Conservation (phyloP, 2,329 filamentous ascomycete genomes). For the Septoria petroselini region DNA sequence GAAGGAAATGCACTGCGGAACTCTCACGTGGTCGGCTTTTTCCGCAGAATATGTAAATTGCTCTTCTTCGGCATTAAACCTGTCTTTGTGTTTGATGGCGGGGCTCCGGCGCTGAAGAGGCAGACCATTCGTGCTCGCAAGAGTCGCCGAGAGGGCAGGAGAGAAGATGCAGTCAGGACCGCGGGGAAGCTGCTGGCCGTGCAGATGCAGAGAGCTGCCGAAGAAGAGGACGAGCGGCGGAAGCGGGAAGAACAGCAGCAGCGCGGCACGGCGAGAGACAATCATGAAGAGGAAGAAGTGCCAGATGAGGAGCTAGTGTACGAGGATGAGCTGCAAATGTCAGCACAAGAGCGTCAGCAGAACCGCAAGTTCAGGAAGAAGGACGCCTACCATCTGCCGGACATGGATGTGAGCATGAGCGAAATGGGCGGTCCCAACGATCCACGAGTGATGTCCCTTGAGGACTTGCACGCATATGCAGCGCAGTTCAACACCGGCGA, state of each 20-base stretch:
- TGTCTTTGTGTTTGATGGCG: constrained; percentile 97
- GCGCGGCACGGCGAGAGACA: constrained; percentile 19
- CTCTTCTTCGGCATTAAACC: constrained; percentile 95
- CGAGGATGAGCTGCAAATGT: constrained; percentile 84
- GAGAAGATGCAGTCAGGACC: constrained; percentile 89
- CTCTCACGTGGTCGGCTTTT: constrained; percentile 95
- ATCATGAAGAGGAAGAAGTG: constrained; percentile 61
- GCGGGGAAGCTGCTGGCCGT: constrained; percentile 88
- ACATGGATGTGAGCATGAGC: constrained; percentile 72
- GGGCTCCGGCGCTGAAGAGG: constrained; percentile 83
- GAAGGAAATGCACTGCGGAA: constrained; percentile 96
- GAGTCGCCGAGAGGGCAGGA: constrained; percentile 75
- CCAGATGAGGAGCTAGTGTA: constrained; percentile 78
- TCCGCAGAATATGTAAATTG: constrained; percentile 95
- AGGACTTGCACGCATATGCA: constrained; percentile 91
- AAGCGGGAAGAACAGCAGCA: constrained; percentile 42
- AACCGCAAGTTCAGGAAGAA: constrained; percentile 81
- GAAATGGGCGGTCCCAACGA: constrained; percentile 89
- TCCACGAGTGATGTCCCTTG: constrained; percentile 91
- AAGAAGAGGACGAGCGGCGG: constrained; percentile 73
- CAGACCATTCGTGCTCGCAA: constrained; percentile 82
- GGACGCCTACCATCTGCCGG: constrained; percentile 92
- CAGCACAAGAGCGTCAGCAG: constrained; percentile 68
- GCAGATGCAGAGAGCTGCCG: constrained; percentile 86
- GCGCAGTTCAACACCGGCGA: constrained; percentile 88